Evolutionary conservation across 2,329 filamentous ascomycete genomes (phyloP), one percentile per base, ranked within the genome.

Genomic region (Ophiostoma sp.): DNA sequence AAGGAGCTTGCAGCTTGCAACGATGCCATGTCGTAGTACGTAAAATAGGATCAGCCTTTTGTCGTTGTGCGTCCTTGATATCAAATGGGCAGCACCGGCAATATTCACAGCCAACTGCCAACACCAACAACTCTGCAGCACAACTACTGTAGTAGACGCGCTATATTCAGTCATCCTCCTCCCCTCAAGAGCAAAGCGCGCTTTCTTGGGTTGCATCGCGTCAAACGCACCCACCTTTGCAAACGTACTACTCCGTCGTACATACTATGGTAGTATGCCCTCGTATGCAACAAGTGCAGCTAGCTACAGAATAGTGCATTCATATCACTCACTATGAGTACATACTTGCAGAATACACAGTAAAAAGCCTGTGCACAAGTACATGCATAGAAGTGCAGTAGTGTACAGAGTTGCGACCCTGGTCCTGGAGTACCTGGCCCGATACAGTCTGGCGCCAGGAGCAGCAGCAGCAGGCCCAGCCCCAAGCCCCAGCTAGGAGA

Each of bases 131-230:
- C 39, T 41, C 10, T 41, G 10, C 39, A 27, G 11, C 8, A 27
- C 52, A 23, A 27, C 20, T 54, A 20, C 48, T 23, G 0, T 2
- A 52, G 48, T 23, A 52, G 48, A 52, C 48, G 48, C 48, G 48
- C 48, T 20, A 2, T 20, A 2, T 23, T n/a, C n/a, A 20, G 48
- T 52, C 48, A 23, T 52, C 48, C n/a, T 27, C 33, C 33, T 36
- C 33, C n/a, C 7, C 44, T 35, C 41, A 13, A 4, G 5, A 20
- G 31, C 0, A 11, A 20, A 62, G 39, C 67, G 33, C 48, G 33
- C 67, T 60, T 20, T n/a, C 62, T 69, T 39, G 44, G 67, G 70
- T 71, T 69, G 70, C 70, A 69, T 69, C 67, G 67, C 20, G 68
- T 64, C 33, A 67, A 65, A 41, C 54, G 52, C 4, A 27, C n/a